Conservation (phyloP, 225 moss, liverwort and hornwort species). For the Rhytidiadelphus loreus region DNA sequence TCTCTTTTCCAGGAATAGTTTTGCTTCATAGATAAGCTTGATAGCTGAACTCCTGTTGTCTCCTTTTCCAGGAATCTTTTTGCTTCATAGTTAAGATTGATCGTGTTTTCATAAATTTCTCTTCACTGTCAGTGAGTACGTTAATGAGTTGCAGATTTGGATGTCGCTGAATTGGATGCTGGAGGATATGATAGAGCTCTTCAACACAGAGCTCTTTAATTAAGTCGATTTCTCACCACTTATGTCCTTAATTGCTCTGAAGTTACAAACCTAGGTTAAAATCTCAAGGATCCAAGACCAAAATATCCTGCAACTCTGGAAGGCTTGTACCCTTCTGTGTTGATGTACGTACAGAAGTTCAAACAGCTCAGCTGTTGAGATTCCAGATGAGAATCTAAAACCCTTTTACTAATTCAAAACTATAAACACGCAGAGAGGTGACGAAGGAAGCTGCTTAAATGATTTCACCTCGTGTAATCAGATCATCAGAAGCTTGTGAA, state of each 20-base stretch:
- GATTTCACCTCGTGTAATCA: no score
- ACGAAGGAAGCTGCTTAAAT: no score
- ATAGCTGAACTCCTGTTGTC: neutral
- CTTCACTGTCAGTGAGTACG: neutral
- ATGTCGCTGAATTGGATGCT: no score
- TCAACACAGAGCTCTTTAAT: neutral
- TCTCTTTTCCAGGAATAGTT: neutral
- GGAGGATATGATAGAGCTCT: neutral
- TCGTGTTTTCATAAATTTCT: neutral
- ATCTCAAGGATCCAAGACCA: neutral
- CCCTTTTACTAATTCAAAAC: no score
- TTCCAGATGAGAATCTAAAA: no score
- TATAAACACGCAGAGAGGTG: no score
- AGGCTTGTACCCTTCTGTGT: neutral
- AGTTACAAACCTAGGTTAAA: neutral
- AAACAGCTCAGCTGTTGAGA: no score
- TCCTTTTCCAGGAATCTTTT: neutral
- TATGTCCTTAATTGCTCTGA: neutral
- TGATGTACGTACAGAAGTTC: no score
- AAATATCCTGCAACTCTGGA: neutral
- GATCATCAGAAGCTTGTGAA: no score
- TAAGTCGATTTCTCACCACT: neutral
- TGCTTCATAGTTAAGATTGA: neutral
- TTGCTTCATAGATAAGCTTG: neutral
- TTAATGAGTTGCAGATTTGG: neutral